Evolutionary conservation across 1,139 yeast genomes (phyloP).

Genomic region (Diutina ranongensis): DNA sequence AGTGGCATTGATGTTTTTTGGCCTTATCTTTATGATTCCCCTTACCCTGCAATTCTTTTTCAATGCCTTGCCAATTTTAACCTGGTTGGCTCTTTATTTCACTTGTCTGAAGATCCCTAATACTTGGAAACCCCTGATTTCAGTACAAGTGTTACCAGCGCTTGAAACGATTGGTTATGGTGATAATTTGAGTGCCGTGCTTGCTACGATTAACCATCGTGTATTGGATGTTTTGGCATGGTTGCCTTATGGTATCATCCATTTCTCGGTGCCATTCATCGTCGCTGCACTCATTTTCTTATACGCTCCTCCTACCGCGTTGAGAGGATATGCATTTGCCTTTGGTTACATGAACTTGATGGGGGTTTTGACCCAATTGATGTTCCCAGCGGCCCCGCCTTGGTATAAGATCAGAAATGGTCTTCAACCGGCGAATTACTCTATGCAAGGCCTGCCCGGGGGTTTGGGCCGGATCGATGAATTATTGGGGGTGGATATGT

Average conservation of each 20-base stretch:
- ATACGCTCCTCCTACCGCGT: conserved; percentile 86
- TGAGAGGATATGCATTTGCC: conserved; percentile 84
- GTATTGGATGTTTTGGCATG: conserved; percentile 79
- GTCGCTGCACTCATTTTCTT: conserved; percentile 70
- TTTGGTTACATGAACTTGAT: conserved; percentile 93
- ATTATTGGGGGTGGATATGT: conserved; percentile 70
- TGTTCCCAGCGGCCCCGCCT: conserved; percentile 96
- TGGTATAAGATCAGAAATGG: conserved; percentile 91
- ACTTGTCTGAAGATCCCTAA: conserved; percentile 70
- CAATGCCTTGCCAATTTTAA: conserved; percentile 72
- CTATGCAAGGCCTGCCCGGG: conserved; percentile 94
- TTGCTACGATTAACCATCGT: conserved; percentile 63
- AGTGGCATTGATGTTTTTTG: conserved; percentile 25
- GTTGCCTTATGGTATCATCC: conserved; percentile 91
- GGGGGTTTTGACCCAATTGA: conserved; percentile 75
- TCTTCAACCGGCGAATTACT: conserved; percentile 79
- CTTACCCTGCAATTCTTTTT: conserved; percentile 77
- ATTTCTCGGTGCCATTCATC: conserved; percentile 82
- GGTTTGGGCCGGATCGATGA: conserved; percentile 86
- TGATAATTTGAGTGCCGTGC: conserved; percentile 77
- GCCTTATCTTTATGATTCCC: conserved; percentile 43
- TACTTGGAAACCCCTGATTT: conserved; percentile 75
- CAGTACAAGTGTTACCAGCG: conserved; percentile 86
- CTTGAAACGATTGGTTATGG: conserved; percentile 91
- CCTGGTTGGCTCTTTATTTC: conserved; percentile 84